These are phyloP conservation scores for Sporothrix luriei DNA, from an alignment of 2,329 filamentous ascomycete genomes.

Conservation along the genomic window DNA sequence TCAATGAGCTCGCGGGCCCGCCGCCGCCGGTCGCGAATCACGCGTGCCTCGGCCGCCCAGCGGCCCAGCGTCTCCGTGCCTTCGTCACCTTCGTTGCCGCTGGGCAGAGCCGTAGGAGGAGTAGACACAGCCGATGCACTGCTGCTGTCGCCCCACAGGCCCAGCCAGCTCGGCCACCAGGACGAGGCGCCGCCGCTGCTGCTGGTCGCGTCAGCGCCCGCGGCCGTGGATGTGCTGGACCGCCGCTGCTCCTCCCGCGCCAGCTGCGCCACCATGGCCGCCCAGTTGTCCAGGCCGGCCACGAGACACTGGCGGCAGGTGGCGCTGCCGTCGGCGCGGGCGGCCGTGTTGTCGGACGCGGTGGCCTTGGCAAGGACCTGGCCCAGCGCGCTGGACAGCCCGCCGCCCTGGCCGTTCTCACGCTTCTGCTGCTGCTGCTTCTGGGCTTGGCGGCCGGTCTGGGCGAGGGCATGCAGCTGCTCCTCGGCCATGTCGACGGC, in stretches of 20 bases:
- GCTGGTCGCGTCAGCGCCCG: constrained; percentile 33
- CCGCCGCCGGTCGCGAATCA: constrained; percentile 56
- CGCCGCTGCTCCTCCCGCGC: constrained; percentile 51
- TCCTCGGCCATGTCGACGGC: constrained; percentile 79
- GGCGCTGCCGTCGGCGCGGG: constrained; percentile 48
- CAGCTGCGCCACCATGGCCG: constrained; percentile 72
- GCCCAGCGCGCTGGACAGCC: neutral
- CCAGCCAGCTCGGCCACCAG: constrained; percentile 45
- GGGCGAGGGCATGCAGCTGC: constrained; percentile 55
- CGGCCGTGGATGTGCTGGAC: neutral
- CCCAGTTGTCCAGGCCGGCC: constrained; percentile 80
- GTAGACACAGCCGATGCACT: constrained; percentile 41
- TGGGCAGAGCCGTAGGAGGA: too few relatives aligned
- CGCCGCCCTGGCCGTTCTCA: constrained; percentile 2
- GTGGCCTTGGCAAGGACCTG: neutral
- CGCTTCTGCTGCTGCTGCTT: constrained; percentile 17
- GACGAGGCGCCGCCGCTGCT: too few relatives aligned
- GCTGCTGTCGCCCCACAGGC: constrained; percentile 46
- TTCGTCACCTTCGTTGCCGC: too few relatives aligned
- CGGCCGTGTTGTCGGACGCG: constrained; percentile 13
- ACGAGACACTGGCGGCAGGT: constrained; percentile 77
- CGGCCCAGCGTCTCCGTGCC: constrained; percentile 48
- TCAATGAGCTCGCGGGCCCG: constrained; percentile 58
- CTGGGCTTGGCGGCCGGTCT: constrained; percentile 30
- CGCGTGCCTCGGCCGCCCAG: constrained; percentile 59